phyloP scores from a whole-genome alignment of 495 filamentous ascomycete species.

The Trichoderma erinaceum region DNA sequence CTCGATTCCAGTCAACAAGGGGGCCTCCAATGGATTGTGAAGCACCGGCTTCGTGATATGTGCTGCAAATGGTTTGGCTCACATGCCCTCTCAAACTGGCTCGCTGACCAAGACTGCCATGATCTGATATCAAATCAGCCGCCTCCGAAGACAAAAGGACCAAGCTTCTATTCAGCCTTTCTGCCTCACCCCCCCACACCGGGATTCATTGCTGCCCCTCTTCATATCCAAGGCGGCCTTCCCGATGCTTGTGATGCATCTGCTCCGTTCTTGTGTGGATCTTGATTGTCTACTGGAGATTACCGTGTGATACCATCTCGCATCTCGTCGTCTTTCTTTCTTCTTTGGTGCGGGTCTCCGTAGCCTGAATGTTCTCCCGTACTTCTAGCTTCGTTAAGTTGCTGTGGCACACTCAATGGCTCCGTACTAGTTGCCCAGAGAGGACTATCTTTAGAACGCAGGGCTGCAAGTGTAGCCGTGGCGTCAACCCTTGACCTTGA shows the following conservation, averaged over 20 bases:
- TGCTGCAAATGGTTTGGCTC: background rate
- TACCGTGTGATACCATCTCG: conserved; percentile 11
- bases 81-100: background rate
- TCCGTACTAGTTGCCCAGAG: background rate
- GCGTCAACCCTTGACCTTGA: background rate
- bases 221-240: background rate
- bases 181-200: background rate
- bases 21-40: background rate
- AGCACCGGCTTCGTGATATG: background rate
- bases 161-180: background rate
- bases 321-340: conserved; percentile 6
- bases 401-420: background rate
- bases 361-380: background rate
- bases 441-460: conserved; percentile 9
- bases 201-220: conserved; percentile 3
- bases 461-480: conserved; percentile 9
- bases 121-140: background rate
- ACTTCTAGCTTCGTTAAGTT: background rate
- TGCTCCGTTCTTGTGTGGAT: background rate
- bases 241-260: background rate
- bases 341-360: conserved; percentile 9
- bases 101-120: background rate
- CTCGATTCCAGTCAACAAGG: background rate
- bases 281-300: conserved; percentile 7
- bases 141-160: background rate